Percentiles rank a stretch among this genome's conserved stretches.
Evolutionary conservation across 2,329 filamentous ascomycete genomes (phyloP).

Genomic region (Zasmidium angulare): DNA sequence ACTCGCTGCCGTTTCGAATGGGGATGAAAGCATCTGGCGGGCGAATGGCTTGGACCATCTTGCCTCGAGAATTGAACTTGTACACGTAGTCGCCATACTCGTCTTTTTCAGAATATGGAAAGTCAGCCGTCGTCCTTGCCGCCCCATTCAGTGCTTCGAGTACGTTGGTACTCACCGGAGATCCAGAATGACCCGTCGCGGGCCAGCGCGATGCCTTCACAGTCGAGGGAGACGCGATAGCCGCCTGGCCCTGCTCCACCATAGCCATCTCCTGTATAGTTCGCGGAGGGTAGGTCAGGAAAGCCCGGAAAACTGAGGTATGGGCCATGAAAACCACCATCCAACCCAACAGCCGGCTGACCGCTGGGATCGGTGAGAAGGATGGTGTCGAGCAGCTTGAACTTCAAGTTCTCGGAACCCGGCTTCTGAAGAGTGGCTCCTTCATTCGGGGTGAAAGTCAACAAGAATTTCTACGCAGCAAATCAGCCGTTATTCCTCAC

Average conservation of each 20-base stretch:
- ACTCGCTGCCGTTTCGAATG: constrained; percentile 58
- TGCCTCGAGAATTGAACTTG: constrained; percentile 55
- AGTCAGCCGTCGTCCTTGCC: too few relatives aligned
- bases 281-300: constrained; percentile 58
- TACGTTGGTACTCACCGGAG: too few relatives aligned
- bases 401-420: constrained; percentile 59
- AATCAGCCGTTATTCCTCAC: neutral
- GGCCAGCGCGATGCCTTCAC: constrained; percentile 65
- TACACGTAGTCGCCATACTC: constrained; percentile 60
- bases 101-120: too few relatives aligned
- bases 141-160: too few relatives aligned
- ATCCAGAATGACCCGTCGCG: constrained; percentile 65
- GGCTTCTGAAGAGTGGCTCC: constrained; percentile 55
- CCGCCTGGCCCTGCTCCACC: constrained; percentile 61
- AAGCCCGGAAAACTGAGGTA: constrained; percentile 53
- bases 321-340: constrained; percentile 55
- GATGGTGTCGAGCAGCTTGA: constrained; percentile 65
- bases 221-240: constrained; percentile 60
- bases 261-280: constrained; percentile 67
- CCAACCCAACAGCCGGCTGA: constrained; percentile 62
- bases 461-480: constrained; percentile 62
- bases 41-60: constrained; percentile 62
- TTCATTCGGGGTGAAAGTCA: constrained; percentile 57
- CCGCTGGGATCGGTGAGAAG: constrained; percentile 64
- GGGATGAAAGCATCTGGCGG: constrained; percentile 66